A percentile compares a stretch with the other conserved stretches of the same genome.
phyloP scores from a whole-genome alignment of 164 flowering plant genomes.

The Magnolia changhungtana region DNA sequence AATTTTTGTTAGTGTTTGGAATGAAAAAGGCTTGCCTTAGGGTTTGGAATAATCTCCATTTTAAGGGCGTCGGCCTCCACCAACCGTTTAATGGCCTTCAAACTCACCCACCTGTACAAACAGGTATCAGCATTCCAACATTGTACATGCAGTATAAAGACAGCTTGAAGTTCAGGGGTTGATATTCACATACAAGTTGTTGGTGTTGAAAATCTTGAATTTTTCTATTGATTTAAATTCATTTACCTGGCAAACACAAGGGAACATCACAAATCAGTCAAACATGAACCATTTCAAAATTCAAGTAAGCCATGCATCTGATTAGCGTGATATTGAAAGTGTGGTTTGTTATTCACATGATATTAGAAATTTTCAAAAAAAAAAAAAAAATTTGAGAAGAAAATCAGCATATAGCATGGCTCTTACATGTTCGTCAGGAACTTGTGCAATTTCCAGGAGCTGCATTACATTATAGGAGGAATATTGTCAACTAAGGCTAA shows the following conservation, averaged over 20 bases:
- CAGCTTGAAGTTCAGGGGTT: constrained; percentile 1
- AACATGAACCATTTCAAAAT: neutral
- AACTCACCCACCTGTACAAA: constrained; percentile 84
- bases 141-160: neutral
- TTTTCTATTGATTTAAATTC: constrained; percentile 92
- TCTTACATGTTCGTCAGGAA: constrained; percentile 83
- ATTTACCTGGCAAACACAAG: constrained; percentile 50
- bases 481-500: neutral
- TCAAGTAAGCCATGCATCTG: neutral
- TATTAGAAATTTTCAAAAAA: neutral
- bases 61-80: constrained; percentile 89
- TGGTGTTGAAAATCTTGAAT: constrained; percentile 95
- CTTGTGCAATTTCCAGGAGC: constrained; percentile 93
- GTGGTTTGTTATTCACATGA: neutral
- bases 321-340: neutral
- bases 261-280: constrained; percentile 4
- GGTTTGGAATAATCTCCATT: constrained; percentile 98
- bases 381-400: neutral
- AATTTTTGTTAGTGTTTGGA: neutral
- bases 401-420: neutral
- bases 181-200: constrained; percentile 62
- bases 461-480: constrained; percentile 33
- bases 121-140: constrained; percentile 10
- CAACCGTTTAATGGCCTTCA: constrained; percentile 90
- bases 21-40: constrained; percentile 49